Evolutionary conservation across 805 yeast genomes (phyloP).

Genomic region (Candida taoyuanica): DNA sequence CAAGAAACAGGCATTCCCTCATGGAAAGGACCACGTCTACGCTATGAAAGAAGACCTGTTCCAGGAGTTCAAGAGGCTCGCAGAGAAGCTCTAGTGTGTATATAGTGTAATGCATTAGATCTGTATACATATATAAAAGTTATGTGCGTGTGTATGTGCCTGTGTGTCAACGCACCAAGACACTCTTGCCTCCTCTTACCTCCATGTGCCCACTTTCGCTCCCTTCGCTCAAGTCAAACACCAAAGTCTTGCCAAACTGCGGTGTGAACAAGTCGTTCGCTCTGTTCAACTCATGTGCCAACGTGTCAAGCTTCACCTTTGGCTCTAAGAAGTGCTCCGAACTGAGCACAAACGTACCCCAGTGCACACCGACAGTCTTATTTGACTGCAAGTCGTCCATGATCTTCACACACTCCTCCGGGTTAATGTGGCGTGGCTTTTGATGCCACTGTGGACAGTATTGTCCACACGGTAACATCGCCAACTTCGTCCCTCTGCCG

Average conservation of each 20-base stretch:
- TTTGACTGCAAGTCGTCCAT: constrained; percentile 57
- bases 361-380: constrained; percentile 82
- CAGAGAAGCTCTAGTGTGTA: constrained; percentile 8
- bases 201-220: constrained; percentile 15
- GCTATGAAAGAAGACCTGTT: constrained; percentile 62
- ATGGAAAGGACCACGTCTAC: constrained; percentile 55
- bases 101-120: neutral
- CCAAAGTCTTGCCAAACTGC: constrained; percentile 67
- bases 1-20: constrained; percentile 52
- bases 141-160: too few species aligned
- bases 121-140: too few species aligned
- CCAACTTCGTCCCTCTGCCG: constrained; percentile 56
- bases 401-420: constrained; percentile 68
- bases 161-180: constrained; percentile 24
- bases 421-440: constrained; percentile 80
- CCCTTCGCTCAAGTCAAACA: constrained; percentile 31
- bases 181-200: constrained; percentile 29
- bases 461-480: constrained; percentile 89
- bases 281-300: constrained; percentile 40
- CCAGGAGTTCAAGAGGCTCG: constrained; percentile 35
- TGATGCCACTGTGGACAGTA: constrained; percentile 96
- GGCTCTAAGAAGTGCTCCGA: constrained; percentile 89
- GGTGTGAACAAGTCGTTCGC: constrained; percentile 53
- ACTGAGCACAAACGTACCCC: constrained; percentile 93
- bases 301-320: constrained; percentile 47